phyloP scores from a whole-genome alignment of 169 alveolate genomes.

The Plasmodium cynomolgi region DNA sequence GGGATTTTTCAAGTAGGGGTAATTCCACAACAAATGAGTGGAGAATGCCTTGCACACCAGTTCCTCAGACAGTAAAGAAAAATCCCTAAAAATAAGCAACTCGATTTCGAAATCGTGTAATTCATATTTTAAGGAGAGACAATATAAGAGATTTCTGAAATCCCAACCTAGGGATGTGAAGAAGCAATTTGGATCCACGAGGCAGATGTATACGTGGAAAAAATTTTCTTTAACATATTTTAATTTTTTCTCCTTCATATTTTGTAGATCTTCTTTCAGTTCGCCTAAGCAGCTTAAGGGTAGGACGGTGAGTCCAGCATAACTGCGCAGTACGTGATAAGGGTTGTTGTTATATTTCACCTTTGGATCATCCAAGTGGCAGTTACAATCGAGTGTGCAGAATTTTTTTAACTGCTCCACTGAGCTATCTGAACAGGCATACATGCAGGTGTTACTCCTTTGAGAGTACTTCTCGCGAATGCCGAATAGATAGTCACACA shows the following conservation, averaged over 20 bases:
- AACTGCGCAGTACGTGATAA: background rate
- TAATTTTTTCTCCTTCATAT: constrained; percentile 34
- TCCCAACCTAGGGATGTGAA: constrained; percentile 39
- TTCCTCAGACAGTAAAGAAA: background rate
- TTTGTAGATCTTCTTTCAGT: constrained; percentile 58
- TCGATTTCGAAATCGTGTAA: constrained; percentile 38
- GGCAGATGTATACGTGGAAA: constrained; percentile 59
- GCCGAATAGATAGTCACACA: background rate
- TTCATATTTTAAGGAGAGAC: constrained; percentile 40
- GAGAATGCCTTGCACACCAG: background rate
- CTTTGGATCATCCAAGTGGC: background rate
- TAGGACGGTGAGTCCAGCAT: background rate
- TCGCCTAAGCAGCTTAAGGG: constrained; percentile 53
- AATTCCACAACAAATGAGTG: constrained; percentile 11
- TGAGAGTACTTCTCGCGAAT: background rate
- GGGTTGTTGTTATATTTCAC: background rate
- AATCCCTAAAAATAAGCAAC: constrained; percentile 50
- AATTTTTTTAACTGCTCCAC: background rate
- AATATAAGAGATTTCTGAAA: constrained; percentile 56
- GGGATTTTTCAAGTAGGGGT: background rate
- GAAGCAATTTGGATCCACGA: constrained; percentile 35
- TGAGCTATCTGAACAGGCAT: background rate
- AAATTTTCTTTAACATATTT: constrained; percentile 14
- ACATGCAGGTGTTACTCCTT: background rate
- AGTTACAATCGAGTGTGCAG: background rate